Evolutionary conservation across 305 asterid genomes (phyloP).

Genomic region (Withania somnifera): DNA sequence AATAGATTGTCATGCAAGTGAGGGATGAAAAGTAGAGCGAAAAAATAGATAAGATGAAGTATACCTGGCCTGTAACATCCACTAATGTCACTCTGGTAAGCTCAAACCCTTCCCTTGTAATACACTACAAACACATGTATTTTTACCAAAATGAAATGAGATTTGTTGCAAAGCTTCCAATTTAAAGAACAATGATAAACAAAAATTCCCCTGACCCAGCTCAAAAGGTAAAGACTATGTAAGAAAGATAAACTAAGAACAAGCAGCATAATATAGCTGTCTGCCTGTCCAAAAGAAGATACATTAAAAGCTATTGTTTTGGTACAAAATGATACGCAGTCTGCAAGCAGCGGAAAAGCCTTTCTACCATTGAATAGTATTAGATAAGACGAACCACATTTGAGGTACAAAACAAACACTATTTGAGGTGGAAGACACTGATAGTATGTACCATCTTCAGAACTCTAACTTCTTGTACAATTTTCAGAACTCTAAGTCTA

Average conservation of each 20-base stretch:
- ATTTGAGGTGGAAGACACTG: background rate
- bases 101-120: constrained; percentile 79
- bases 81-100: constrained; percentile 82
- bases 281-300: background rate
- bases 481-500: background rate
- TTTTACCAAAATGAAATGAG: background rate
- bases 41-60: background rate
- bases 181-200: background rate
- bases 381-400: background rate
- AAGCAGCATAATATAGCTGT: background rate
- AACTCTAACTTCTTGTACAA: background rate
- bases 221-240: background rate
- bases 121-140: constrained; percentile 44
- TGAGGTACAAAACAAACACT: background rate
- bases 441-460: background rate
- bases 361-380: background rate
- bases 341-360: background rate
- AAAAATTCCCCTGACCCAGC: background rate
- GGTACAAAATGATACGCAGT: background rate
- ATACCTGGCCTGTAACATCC: constrained; percentile 72
- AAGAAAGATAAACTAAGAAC: background rate
- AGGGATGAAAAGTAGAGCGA: background rate
- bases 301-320: background rate
- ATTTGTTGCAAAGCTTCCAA: background rate
- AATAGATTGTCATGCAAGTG: background rate